These are phyloP conservation scores for Pythium chondricola DNA, from an alignment of 352 stramenopile species.

Conservation along the genomic window DNA sequence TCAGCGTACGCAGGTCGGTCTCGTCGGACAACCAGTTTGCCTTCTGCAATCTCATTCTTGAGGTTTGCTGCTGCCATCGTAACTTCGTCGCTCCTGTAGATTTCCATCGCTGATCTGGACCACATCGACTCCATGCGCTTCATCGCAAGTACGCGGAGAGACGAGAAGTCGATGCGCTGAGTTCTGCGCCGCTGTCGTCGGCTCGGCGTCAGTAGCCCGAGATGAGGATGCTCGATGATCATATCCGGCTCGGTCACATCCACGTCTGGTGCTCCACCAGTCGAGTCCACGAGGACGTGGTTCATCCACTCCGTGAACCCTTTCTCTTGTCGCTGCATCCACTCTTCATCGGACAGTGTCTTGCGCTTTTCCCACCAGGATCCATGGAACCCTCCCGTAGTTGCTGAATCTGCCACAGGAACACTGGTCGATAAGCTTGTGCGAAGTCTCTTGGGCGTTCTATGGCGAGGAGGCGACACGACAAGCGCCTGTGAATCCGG, in stretches of 20 bases:
- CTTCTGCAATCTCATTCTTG: slow-evolving; percentile 60
- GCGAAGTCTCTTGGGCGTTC: slow-evolving; percentile 13
- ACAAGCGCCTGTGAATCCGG: slow-evolving; percentile 8
- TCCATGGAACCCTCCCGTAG: slow-evolving; percentile 19
- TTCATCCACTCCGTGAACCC: slow-evolving; percentile 87
- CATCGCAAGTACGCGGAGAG: slow-evolving; percentile 59
- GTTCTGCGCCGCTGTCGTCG: slow-evolving; percentile 9
- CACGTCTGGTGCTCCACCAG: slow-evolving; percentile 24
- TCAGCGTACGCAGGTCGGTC: slow-evolving; percentile 90
- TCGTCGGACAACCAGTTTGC: slow-evolving; percentile 73
- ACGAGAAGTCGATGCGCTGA: slow-evolving; percentile 52
- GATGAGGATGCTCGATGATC: slow-evolving; percentile 14
- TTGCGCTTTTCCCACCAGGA: slow-evolving; percentile 76
- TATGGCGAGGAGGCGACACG: slow-evolving; percentile 14
- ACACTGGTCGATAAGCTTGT: not conserved
- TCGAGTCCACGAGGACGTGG: slow-evolving; percentile 68
- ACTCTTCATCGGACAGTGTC: slow-evolving; percentile 64
- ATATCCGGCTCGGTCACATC: slow-evolving; percentile 7
- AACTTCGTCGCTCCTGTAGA: slow-evolving; percentile 53
- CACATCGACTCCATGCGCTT: slow-evolving; percentile 70
- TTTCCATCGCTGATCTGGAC: slow-evolving; percentile 41
- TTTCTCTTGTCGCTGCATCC: slow-evolving; percentile 75
- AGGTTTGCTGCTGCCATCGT: slow-evolving; percentile 53
- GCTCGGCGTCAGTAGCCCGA: slow-evolving; percentile 1
- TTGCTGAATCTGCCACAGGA: slow-evolving; percentile 14